phyloP scores from a whole-genome alignment of 2,329 filamentous ascomycete species.

The Daldinia sp. region DNA sequence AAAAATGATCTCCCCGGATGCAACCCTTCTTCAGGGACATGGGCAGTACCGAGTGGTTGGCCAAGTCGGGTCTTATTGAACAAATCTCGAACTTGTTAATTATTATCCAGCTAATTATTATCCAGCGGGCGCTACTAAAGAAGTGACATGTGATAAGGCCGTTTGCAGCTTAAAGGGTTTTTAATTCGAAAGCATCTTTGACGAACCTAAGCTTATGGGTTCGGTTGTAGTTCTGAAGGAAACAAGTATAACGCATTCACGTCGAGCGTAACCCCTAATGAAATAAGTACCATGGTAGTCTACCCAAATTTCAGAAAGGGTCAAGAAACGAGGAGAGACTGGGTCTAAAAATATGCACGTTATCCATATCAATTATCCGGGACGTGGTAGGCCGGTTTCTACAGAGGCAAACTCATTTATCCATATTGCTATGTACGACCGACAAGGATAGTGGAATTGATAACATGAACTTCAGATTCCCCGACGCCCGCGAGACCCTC shows the following conservation, averaged over 20 bases:
- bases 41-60: slow-evolving; percentile 31
- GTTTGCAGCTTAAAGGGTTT: neutral
- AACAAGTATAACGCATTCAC: neutral
- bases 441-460: slow-evolving; percentile 17
- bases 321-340: neutral
- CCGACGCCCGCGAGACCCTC: slow-evolving; percentile 15
- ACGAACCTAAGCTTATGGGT: neutral
- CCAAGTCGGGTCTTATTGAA: slow-evolving; percentile 25
- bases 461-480: slow-evolving; percentile 14
- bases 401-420: slow-evolving; percentile 30
- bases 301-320: neutral
- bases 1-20: slow-evolving; percentile 25
- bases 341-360: slow-evolving; percentile 27
- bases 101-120: slow-evolving; percentile 35
- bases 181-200: neutral
- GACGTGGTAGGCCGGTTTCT: slow-evolving; percentile 23
- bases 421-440: slow-evolving; percentile 30
- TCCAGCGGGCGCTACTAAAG: slow-evolving; percentile 11
- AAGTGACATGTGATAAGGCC: slow-evolving; percentile 19
- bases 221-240: neutral
- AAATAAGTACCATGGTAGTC: neutral
- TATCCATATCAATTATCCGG: slow-evolving; percentile 25
- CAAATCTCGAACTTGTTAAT: slow-evolving; percentile 1
- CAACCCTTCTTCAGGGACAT: slow-evolving; percentile 18
- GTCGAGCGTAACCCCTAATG: neutral